phyloP scores from a whole-genome alignment of 2,329 filamentous ascomycete genomes.

The Malbranchea zuffiana region DNA sequence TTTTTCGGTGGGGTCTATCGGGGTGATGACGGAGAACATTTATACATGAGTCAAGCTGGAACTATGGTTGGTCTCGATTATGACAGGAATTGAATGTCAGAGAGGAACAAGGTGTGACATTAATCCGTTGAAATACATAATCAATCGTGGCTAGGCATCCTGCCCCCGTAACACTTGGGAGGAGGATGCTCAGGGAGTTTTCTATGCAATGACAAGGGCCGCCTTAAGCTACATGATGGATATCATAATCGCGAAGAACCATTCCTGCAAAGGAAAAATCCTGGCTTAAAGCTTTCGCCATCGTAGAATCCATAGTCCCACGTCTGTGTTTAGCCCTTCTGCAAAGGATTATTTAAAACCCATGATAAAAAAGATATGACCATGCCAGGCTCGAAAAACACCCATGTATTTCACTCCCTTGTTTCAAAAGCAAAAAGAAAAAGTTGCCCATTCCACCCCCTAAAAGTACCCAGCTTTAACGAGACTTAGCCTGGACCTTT shows the following conservation, averaged over 20 bases:
- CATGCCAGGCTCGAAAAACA: conserved; percentile 9
- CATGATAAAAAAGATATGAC: conserved; percentile 6
- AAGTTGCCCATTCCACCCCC: conserved; percentile 1
- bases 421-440: conserved; percentile 8
- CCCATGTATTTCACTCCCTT: conserved; percentile 8
- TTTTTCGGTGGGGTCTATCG: conserved; percentile 3
- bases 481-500: conserved; percentile 78
- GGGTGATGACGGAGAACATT: too few species aligned
- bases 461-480: conserved; percentile 45
- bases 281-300: conserved; percentile 2
- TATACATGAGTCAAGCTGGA: too few species aligned
- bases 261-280: conserved; percentile 5
- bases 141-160: too few species aligned
- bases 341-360: conserved; percentile 7
- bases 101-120: too few species aligned
- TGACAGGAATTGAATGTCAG: too few species aligned
- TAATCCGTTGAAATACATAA: too few species aligned
- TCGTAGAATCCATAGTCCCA: conserved; percentile 9
- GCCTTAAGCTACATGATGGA: conserved; percentile 3
- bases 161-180: too few species aligned
- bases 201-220: conserved; percentile 4
- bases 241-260: background rate
- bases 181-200: too few species aligned
- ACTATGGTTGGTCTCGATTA: too few species aligned
- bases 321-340: conserved; percentile 2